Evolutionary conservation across 345 rosid genomes (phyloP), one percentile per base, ranked within the genome.

Genomic region (Atalantia buxifolia): DNA sequence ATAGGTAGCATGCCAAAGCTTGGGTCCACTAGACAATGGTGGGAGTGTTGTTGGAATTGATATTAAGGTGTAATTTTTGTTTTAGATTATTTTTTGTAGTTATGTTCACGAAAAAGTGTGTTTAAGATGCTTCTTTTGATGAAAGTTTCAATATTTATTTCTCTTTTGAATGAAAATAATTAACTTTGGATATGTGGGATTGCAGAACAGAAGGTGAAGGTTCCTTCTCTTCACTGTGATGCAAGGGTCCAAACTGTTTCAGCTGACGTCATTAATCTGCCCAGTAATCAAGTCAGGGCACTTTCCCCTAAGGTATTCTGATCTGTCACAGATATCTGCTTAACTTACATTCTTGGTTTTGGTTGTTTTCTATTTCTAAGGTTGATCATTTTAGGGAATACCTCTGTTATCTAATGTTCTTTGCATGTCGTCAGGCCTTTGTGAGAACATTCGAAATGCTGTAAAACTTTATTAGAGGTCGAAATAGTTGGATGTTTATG

Each of bases 131-230:
- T 71, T 71, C 2, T 22, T 30, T 10, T 24, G 22, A 19, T 53
- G 14, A 6, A 71, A 45, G 2, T 21, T 53, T 13, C 3, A 0
- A 50, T 70, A 42, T 48, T 48, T n/a, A 5, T 30, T 31, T 53
- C 14, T 55, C 4, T 55, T 56, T 72, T 2, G 9, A 22, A 38
- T 7, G 76, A 12, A 57, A 59, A 60, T 1, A 36, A 24, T 60
- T 63, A 5, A 60, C 59, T 45, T 40, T 64, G 25, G 30, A 60
- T 25, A 22, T 57, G 61, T 86, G 65, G 74, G 75, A 53, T 81
- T 88, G 86, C 93, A 90, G 95, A 87, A 81, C 99, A 94, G 99
- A 94, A 89, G 85, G 98, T 94, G 79, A 94, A 88, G 84, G 93
- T 96, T 88, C 99, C 99, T 87, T 83, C 94, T 64, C 81, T 55